Percentiles rank a stretch among this genome's conserved stretches.
phyloP scores from a whole-genome alignment of 2,329 filamentous ascomycete genomes.

The Cladobotryum protrusum region DNA sequence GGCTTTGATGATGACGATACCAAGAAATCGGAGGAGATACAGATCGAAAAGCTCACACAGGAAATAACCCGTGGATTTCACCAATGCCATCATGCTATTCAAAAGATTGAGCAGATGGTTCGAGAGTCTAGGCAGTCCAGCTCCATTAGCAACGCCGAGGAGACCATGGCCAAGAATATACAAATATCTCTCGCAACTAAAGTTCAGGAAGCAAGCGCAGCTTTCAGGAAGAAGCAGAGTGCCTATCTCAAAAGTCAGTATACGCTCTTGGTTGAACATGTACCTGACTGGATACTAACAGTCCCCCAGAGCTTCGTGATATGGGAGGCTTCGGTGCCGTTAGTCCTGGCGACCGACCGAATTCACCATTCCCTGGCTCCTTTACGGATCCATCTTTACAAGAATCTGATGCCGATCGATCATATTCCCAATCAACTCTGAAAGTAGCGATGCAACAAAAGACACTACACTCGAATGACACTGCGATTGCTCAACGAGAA shows the following conservation, averaged over 20 bases:
- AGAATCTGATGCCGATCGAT: constrained; percentile 90
- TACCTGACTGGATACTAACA: neutral
- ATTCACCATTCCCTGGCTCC: constrained; percentile 42
- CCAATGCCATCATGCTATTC: constrained; percentile 80
- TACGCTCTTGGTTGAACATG: neutral
- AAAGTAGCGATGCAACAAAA: constrained; percentile 68
- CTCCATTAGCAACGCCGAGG: constrained; percentile 72
- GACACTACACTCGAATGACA: constrained; percentile 68
- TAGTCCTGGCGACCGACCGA: constrained; percentile 45
- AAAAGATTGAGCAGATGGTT: constrained; percentile 82
- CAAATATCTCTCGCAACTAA: constrained; percentile 83
- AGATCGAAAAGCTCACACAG: constrained; percentile 87
- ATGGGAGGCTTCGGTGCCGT: constrained; percentile 55
- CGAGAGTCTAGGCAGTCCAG: constrained; percentile 69
- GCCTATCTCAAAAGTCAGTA: constrained; percentile 82
- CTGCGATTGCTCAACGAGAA: constrained; percentile 83
- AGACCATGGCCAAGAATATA: constrained; percentile 93
- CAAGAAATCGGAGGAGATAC: constrained; percentile 76
- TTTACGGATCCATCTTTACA: constrained; percentile 83
- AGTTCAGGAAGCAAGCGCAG: constrained; percentile 86
- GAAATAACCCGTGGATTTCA: constrained; percentile 86
- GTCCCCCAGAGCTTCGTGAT: constrained; percentile 60
- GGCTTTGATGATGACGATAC: constrained; percentile 94
- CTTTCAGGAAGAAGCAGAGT: constrained; percentile 95
- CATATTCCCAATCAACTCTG: constrained; percentile 82